Percentiles rank a stretch among this genome's conserved stretches.
These are phyloP conservation scores for Jaminaea rosea DNA, from an alignment of 1,284 basidiomycete species.

Conservation along the genomic window DNA sequence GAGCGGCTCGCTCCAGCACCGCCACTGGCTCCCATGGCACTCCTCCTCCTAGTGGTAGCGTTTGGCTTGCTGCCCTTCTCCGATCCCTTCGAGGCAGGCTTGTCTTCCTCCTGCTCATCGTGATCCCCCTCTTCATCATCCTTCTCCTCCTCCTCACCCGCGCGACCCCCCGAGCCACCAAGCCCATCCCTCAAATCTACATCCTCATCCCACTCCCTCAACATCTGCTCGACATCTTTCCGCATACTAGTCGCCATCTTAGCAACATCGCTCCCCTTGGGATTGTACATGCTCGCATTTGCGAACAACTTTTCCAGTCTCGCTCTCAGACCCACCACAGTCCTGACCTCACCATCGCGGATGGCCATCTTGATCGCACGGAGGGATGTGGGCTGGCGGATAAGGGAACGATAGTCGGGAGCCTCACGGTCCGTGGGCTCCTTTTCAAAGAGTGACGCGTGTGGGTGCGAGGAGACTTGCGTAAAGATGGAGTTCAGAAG, in stretches of 20 bases:
- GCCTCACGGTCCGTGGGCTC: conserved; percentile 26
- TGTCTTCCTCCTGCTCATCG: no score
- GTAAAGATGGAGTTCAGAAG: conserved; percentile 37
- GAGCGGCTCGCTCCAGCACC: no score
- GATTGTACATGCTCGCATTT: conserved; percentile 40
- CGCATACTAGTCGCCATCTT: conserved; percentile 43
- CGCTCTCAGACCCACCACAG: conserved; percentile 21
- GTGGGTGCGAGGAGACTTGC: conserved; percentile 41
- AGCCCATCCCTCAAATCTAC: no score
- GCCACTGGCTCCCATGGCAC: no score
- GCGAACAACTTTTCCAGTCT: conserved; percentile 39
- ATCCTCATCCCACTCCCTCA: no score
- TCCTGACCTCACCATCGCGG: conserved; percentile 33
- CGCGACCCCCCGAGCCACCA: no score
- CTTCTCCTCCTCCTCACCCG: no score
- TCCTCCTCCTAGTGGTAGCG: no score
- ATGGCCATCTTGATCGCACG: conserved; percentile 38
- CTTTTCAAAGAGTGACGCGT: conserved; percentile 42
- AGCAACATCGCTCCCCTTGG: conserved; percentile 39
- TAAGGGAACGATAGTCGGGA: neutral
- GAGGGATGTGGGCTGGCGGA: conserved; percentile 8
- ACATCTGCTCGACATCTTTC: no score
- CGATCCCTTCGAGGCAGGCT: no score
- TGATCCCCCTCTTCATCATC: no score
- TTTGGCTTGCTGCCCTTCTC: no score